Base-by-base conservation (phyloP, 2,329 filamentous ascomycete species). In the Chrysoporthe puriensis region DNA sequence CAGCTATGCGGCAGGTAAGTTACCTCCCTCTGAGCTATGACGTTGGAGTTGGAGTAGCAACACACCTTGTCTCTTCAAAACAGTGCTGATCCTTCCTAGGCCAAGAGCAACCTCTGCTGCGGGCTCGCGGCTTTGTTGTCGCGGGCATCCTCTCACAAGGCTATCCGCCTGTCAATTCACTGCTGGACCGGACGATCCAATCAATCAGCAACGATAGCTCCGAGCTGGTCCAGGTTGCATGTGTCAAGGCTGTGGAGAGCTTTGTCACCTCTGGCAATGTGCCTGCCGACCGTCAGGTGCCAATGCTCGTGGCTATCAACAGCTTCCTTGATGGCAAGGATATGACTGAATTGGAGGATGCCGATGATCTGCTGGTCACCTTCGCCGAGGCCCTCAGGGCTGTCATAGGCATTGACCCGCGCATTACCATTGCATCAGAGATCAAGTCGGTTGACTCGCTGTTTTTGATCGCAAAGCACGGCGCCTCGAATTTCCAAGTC, bases 221-320 rank as follows among this genome's bases (percentile, higher is more conserved):
- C 0, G 94, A 97, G 77, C 89, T 98, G 46, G 95, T 98, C 56
- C 93, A 96, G 77, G 94, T 97, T 21, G 90, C 95, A 26, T 97
- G 93, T 74, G 91, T 98, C 74, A 94, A 95, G 76, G 91, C 93
- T 1, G 80, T 97, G 46, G 93, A 97, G 74, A 85, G 86, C 18
- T 85, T 89, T 67, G 83, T 89, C 63, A 83, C 80, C 69, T 83
- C 84, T 77, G 77, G 85, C 78, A 74, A 83, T 82, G 80, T 85
- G 2, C 75, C 80, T 7, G 74, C 77, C 8, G 85, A 87, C 67
- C 83, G 81, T 58, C 94, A 97, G 76, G 73, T 83, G 1, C 80
- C 83, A 26, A 84, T 91, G 67, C 83, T 89, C 61, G 83, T 80
- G n/a, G 85, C 89, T 13, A 86, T 92, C 70, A 86, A 88, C 63